Evolutionary conservation across 164 flowering plant species (phyloP), one percentile per base, ranked within the genome.

Genomic region (Brasenia schreberi): DNA sequence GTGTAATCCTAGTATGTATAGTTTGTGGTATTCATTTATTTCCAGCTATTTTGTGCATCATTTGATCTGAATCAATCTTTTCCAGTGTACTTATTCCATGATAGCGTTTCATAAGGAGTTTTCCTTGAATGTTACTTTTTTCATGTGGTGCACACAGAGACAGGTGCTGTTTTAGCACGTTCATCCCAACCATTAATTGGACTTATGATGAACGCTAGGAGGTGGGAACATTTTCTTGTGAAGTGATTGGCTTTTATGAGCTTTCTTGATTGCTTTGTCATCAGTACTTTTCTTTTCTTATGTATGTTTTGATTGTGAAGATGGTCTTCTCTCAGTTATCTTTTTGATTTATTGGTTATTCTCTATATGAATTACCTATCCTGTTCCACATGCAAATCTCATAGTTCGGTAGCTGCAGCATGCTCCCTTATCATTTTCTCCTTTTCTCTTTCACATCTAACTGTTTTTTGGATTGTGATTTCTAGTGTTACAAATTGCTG

Each of bases 111-210:
- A 45, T 45, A 45, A 45, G 53, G 53, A 7, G 53, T 12, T 45
- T 7, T 45, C 7, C 53, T 45, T 45, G 2, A 45, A 6, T 6
- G 1, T 12, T 45, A 7, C 53, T 45, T 45, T 45, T 4, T 12
- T 45, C 14, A 7, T 45, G 14, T 45, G 27, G n/a, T 17, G 19
- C 66, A 43, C 43, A 61, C 68, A 94, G 99, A 61, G 64, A 83
- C 85, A 71, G 97, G 97, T 67, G 99, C 99, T 72, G 96, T 88
- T 65, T 84, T 95, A 74, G 99, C 99, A 64, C 93, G 99, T 43
- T 95, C 99, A 66, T 92, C 99, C 53, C 99, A 95, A 77, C 99
- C 99, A 58, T 72, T 92, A 69, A 90, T 95, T 81, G 99, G 99
- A 71, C 85, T 94, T 62, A 87, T 95, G 96, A 94, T 91, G 97